These are phyloP conservation scores for Cercospora zeina DNA, from an alignment of 2,329 filamentous ascomycete species.

Conservation along the genomic window DNA sequence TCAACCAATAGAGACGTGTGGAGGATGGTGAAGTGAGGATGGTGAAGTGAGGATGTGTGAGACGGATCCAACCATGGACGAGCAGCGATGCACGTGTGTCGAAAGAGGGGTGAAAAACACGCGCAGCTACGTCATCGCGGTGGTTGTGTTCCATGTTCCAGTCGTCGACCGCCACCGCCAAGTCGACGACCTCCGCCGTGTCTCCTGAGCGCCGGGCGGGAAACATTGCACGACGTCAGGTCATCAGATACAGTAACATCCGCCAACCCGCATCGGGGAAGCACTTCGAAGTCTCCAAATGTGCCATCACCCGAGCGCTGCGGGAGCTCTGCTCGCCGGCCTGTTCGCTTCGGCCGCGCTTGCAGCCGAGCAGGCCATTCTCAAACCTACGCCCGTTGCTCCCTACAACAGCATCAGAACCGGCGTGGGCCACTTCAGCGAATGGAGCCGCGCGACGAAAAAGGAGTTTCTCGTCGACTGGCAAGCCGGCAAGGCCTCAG, in stretches of 20 bases:
- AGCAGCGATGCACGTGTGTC: not conserved
- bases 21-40: not conserved
- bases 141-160: not conserved
- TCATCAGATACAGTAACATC: not conserved
- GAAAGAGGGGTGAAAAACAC: not conserved
- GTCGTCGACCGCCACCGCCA: not conserved
- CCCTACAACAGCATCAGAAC: conserved; percentile 41
- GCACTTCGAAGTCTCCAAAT: not conserved
- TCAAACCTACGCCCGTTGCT: conserved; percentile 14
- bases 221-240: not conserved
- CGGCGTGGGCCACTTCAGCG: conserved; percentile 52
- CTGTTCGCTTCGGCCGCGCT: conserved; percentile 13
- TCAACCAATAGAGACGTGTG: not conserved
- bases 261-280: not conserved
- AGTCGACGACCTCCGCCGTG: conserved; percentile 2
- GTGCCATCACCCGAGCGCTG: not conserved
- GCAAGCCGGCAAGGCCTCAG: conserved; percentile 46
- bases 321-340: conserved; percentile 5
- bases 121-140: conserved; percentile 2
- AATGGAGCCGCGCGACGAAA: conserved; percentile 52
- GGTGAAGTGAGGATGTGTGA: no score
- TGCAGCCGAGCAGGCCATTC: conserved; percentile 19
- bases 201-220: not conserved
- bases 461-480: conserved; percentile 51
- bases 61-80: not conserved